Evolutionary conservation across 2,329 filamentous ascomycete genomes (phyloP).

Genomic region (Hymenoscyphus salicellus): DNA sequence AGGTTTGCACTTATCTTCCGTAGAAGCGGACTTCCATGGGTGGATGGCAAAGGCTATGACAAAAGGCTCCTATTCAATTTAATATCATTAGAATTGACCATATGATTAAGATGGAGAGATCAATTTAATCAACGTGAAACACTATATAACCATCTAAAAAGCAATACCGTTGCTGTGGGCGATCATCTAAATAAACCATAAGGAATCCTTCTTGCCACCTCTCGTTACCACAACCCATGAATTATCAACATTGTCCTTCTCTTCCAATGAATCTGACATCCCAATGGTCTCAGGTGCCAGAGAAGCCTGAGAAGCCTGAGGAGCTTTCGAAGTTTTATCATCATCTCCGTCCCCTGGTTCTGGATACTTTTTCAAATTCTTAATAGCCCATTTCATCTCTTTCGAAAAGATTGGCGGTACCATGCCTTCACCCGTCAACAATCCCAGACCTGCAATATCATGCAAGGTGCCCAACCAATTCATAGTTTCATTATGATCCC

Average conservation of each 20-base stretch:
- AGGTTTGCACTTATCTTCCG: slow-evolving; percentile 15
- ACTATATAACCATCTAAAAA: too few species aligned
- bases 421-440: slow-evolving; percentile 46
- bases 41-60: slow-evolving; percentile 24
- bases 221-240: background rate
- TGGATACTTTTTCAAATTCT: slow-evolving; percentile 49
- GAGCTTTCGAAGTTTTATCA: background rate
- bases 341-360: slow-evolving; percentile 32
- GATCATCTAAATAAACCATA: background rate
- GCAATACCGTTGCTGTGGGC: background rate
- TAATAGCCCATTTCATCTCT: slow-evolving; percentile 47
- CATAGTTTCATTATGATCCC: slow-evolving; percentile 51
- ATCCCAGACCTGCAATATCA: slow-evolving; percentile 48
- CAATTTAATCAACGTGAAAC: too few species aligned
- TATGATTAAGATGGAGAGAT: too few species aligned
- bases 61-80: slow-evolving; percentile 21
- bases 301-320: too few species aligned
- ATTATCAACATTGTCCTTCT: background rate
- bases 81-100: background rate
- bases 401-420: slow-evolving; percentile 45
- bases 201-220: background rate
- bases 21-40: slow-evolving; percentile 23
- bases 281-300: too few species aligned
- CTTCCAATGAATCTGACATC: background rate
- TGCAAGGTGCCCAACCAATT: slow-evolving; percentile 48